Evolutionary conservation across 257 asterid genomes (phyloP), one percentile per base, ranked within the genome.

Genomic region (Ballota nigra): DNA sequence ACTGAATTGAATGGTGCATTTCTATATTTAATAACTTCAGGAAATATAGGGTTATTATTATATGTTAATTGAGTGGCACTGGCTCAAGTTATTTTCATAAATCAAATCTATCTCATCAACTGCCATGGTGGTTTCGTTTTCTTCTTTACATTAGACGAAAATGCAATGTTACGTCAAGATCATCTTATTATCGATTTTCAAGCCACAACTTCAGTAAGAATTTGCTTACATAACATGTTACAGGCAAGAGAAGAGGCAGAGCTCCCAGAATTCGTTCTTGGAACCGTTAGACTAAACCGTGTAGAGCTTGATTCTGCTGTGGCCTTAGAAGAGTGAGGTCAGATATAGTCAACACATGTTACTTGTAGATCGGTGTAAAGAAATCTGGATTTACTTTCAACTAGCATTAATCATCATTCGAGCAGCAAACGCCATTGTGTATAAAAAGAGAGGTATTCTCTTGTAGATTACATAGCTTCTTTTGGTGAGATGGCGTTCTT

Each of bases 231-330:
- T 41, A 0, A 18, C 23, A 1, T 60, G 4, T 34, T 34, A 43
- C 91, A 95, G 99, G 99, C 88, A 31, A 88, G 70, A 82, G 98
- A 92, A 69, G 97, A 86, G 76, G 77, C 77, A 5, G 99, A 95
- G 68, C 97, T 95, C 72, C 99, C 99, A 3, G 98, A 92, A 82
- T 85, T 84, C 79, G 79, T 95, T 78, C 98, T 92, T 68, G 98
- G 97, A 84, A 92, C 98, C 20, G 97, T 89, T 63, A 69, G 97
- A 75, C 79, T 95, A 67, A 95, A 89, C 79, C 96, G 98, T 0
- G 41, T 95, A 15, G 79, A 74, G 77, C 79, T 82, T 26, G 99
- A 95, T 51, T 80, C 98, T 73, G 99, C 99, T 74, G 86, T 88
- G 12, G 63, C 81, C 52, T 84, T 95, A 65, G 87, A 86, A 33